phyloP scores from a whole-genome alignment of 805 yeast species.

The Isabelozyma gotoi region DNA sequence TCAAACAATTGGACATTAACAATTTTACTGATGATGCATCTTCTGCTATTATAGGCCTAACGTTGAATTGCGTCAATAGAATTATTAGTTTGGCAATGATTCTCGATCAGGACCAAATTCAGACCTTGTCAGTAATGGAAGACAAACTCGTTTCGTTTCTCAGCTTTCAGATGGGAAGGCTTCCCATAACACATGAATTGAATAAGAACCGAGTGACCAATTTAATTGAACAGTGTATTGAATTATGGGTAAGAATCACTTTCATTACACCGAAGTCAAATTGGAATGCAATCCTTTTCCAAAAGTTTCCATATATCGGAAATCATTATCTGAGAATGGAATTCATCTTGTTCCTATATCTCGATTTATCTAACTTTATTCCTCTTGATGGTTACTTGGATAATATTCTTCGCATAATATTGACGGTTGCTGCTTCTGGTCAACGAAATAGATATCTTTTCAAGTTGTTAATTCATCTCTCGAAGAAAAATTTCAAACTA shows the following conservation, averaged over 20 bases:
- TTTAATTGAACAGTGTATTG: slow-evolving; percentile 26
- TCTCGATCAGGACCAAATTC: not conserved
- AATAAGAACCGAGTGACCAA: slow-evolving; percentile 20
- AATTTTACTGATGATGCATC: not conserved
- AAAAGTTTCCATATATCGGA: slow-evolving; percentile 40
- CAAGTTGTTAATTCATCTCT: slow-evolving; percentile 6
- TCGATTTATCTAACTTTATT: slow-evolving; percentile 21
- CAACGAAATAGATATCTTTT: slow-evolving; percentile 25
- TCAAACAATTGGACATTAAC: slow-evolving; percentile 1
- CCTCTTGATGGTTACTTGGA: slow-evolving; percentile 17
- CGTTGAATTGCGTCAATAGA: not conserved
- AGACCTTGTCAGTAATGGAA: not conserved
- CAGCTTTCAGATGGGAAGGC: slow-evolving; percentile 33
- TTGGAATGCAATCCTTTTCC: slow-evolving; percentile 39
- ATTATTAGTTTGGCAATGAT: not conserved
- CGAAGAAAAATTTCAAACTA: slow-evolving; percentile 11
- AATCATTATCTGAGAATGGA: slow-evolving; percentile 35
- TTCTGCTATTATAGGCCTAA: not conserved
- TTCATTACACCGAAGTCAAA: slow-evolving; percentile 15
- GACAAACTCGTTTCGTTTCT: slow-evolving; percentile 12
- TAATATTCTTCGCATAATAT: slow-evolving; percentile 16
- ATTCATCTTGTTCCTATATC: slow-evolving; percentile 27
- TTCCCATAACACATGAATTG: slow-evolving; percentile 23
- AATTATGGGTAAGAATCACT: slow-evolving; percentile 28
- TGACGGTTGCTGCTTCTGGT: slow-evolving; percentile 24